Base-by-base conservation (phyloP, 176 grass and related monocot genomes). In the Oryza meridionalis region DNA sequence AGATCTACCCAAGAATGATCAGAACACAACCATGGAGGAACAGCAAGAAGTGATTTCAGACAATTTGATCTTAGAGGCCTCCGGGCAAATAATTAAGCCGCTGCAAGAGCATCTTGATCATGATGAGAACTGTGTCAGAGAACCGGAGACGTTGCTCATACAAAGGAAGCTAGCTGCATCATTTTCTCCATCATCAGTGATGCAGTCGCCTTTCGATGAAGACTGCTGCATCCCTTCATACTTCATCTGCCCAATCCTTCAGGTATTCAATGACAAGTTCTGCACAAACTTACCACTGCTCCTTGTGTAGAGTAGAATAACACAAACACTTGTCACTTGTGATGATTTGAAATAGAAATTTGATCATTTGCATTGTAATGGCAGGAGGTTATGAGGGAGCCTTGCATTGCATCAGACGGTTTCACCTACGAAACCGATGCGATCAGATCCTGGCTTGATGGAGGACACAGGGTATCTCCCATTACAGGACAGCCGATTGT, bases 361-460 rank as follows among this genome's bases (percentile, higher is more conserved):
- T 35, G 77, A 80, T 17, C n/a, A 37, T 40, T 43, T 15, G 46
- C 6, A 46, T 37, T 38, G 42, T 65, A 19, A 21, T 67, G 79
- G 21, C 86, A 91, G 93, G 93, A 92, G 84, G 53, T 88, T 17
- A 92, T 90, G 93, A 88, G 31, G 31, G 82, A 90, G 71, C 93
- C 90, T 50, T 79, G 74, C 14, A 86, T 88, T n/a, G 93, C 92
- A 10, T 81, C 93, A 19, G 93, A 97, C n/a, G 89, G 88, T 5
- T 87, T 92, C 83, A 90, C 86, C 25, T 97, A 92, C 67, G 94
- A 97, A 86, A 68, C 74, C 27, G 86, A 90, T 12, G 86, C 86
- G 7, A 87, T 84, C 87, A 87, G 67, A 69, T 71, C 74, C 1
- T 97, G 92, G 88, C 47, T 94, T 15, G 75, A 89, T 27, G 75